Evolutionary conservation across 768 basidiomycete species (phyloP), one percentile per base, ranked within the genome.

Genomic region (Rhizopogon vinicolor): DNA sequence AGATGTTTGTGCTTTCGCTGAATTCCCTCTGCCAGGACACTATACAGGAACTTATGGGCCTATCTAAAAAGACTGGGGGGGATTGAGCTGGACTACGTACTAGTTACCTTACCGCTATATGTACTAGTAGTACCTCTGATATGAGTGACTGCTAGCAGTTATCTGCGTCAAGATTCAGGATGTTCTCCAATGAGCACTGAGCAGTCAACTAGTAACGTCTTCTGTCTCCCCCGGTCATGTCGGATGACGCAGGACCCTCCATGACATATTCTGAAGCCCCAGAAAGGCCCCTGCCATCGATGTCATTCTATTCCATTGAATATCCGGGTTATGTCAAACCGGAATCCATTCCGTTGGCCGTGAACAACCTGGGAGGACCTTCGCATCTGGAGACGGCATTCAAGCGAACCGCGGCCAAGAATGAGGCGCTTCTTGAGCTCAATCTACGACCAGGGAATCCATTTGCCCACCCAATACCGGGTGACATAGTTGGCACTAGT

Each of bases 281-380:
- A 14, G 70, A 75, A 40, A 69, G 51, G 18, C 72, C 78, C 2
- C 72, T 92, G 2, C 82, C 86, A 19, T 74, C 79, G 35, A 74
- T 76, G 5, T 75, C 82, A 31, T 89, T 86, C 66, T 89, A 88
- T 65, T 87, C 91, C 5, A 76, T 96, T 58, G 94, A 97, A 69
- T 96, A 93, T 72, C 93, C 93, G 7, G 93, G 93, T 58, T 91
- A 92, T 60, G 85, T 97, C 52, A 72, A 77, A 13, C 70, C 77
- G 3, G 66, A 77, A 1, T 89, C 91, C 35, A 78, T 86, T 5
- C 76, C 83, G 0, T 60, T 75, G 16, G 91, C 87, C 2, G 68
- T 93, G 43, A 72, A 78, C 45, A 83, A 78, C 55, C 76, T 91
- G 10, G 91, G 89, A 2, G 86, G 89, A 4, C 86, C 87, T 60